Percentiles rank a stretch among this genome's conserved stretches.
Conservation (phyloP, 345 rosid genomes). For the Rhizophora mangle region DNA sequence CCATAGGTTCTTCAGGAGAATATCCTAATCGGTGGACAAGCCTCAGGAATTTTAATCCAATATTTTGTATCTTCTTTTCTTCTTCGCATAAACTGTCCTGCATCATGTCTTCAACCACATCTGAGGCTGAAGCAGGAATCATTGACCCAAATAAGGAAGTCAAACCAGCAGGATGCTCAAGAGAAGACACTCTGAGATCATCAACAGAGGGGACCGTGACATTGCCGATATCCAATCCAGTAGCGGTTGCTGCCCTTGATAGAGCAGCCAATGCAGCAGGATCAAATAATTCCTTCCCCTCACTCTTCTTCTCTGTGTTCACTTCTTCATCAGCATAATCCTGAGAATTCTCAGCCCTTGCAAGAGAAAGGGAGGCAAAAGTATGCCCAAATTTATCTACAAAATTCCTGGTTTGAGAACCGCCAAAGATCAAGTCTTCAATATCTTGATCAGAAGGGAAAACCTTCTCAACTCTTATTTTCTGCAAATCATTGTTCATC, state of each 20-base stretch:
- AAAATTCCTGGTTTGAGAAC: conserved; percentile 21
- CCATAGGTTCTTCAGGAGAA: conserved; percentile 44
- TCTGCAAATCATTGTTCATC: conserved; percentile 14
- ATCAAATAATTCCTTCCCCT: conserved; percentile 26
- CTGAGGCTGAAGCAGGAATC: conserved; percentile 11
- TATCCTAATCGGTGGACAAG: conserved; percentile 41
- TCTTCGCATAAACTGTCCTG: conserved; percentile 31
- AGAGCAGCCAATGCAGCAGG: conserved; percentile 33
- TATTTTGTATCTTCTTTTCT: conserved; percentile 45
- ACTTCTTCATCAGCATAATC: conserved; percentile 18
- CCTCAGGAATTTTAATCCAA: conserved; percentile 58
- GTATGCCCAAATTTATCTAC: conserved; percentile 12
- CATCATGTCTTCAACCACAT: conserved; percentile 3
- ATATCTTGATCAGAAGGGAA: conserved; percentile 31
- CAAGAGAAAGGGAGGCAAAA: neutral
- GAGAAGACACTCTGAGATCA: conserved; percentile 24
- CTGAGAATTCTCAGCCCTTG: conserved; percentile 2
- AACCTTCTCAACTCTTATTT: conserved; percentile 7
- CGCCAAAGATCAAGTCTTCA: conserved; percentile 26
- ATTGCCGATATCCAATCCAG: conserved; percentile 19
- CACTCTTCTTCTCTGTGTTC: conserved; percentile 11
- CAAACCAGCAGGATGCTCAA: conserved; percentile 16
- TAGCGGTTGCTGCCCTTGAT: conserved; percentile 32
- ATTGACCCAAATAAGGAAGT: conserved; percentile 20
- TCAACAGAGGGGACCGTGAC: conserved; percentile 11